Conservation (phyloP, 192 early-diverging fungal species). For the Oehlia diaphana region DNA sequence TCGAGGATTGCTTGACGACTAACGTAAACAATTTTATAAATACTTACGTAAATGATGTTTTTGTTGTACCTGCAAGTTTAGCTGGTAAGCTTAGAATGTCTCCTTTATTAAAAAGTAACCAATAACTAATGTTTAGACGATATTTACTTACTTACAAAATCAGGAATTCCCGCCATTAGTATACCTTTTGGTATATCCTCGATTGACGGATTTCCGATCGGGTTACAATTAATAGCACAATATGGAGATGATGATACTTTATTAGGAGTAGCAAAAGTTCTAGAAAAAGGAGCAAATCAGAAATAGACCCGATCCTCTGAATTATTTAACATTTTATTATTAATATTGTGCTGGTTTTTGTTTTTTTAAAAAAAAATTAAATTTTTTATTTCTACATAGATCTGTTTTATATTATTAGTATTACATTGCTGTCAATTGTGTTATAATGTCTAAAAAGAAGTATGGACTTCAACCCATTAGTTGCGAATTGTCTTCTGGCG, state of each 20-base stretch:
- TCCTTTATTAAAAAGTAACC: background rate
- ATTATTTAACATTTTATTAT: background rate
- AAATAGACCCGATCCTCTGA: background rate
- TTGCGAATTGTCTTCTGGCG: conserved; percentile 63
- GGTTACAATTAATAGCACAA: conserved; percentile 84
- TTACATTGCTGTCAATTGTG: no score
- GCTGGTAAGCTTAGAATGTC: conserved; percentile 63
- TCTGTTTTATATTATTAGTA: no score
- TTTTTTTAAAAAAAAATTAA: background rate
- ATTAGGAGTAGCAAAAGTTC: conserved; percentile 48
- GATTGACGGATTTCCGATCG: conserved; percentile 65
- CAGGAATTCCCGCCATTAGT: conserved; percentile 63
- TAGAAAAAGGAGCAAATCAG: conserved; percentile 30
- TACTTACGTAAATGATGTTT: conserved; percentile 82
- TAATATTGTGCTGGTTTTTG: background rate
- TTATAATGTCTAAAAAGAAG: background rate
- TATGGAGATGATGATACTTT: conserved; percentile 76
- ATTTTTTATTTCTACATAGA: background rate
- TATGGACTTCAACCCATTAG: conserved; percentile 11
- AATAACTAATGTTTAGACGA: background rate
- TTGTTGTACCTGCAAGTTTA: conserved; percentile 87
- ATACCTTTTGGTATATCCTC: conserved; percentile 54
- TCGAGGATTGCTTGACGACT: conserved; percentile 33
- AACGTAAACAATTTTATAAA: conserved; percentile 41
- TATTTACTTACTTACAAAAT: background rate